Conservation (phyloP, 2,329 filamentous ascomycete species). For the Aureobasidium sp. region DNA sequence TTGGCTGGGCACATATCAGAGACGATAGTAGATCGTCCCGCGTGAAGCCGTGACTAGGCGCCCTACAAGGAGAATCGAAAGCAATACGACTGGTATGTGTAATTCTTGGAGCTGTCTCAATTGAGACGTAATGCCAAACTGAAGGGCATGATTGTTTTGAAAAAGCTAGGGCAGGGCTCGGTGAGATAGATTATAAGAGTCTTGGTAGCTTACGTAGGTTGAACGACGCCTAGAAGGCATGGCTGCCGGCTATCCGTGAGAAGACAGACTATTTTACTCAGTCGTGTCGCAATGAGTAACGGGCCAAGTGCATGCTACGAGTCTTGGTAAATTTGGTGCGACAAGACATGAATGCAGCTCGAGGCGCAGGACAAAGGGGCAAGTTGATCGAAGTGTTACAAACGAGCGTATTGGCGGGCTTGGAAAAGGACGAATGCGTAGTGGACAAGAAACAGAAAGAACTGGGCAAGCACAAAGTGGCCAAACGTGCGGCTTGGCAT, state of each 20-base stretch:
- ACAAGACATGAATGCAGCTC: not conserved
- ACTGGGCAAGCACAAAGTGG: not conserved
- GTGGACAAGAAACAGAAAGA: not conserved
- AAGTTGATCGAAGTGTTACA: not conserved
- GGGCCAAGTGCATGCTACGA: conserved; percentile 6
- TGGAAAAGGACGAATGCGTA: not conserved
- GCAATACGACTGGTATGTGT: not conserved
- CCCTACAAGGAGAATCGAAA: too few species aligned
- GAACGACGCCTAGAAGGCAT: conserved; percentile 1
- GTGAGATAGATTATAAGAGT: not conserved
- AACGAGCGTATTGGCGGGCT: not conserved
- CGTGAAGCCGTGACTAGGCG: not conserved
- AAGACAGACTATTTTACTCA: not conserved
- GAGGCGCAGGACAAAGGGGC: conserved; percentile 1
- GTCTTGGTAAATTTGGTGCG: conserved; percentile 9
- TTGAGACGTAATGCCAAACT: not conserved
- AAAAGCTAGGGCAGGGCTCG: not conserved
- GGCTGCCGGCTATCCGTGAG: not conserved
- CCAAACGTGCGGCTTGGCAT: conserved; percentile 10
- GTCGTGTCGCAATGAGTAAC: conserved; percentile 3
- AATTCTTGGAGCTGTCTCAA: not conserved
- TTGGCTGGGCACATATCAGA: not conserved
- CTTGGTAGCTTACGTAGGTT: conserved; percentile 7
- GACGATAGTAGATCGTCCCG: conserved; percentile 2
- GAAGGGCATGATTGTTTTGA: not conserved